Percentiles rank a stretch among this genome's conserved stretches.
Conservation (phyloP, 768 basidiomycete genomes). For the Mycena kentingensis region DNA sequence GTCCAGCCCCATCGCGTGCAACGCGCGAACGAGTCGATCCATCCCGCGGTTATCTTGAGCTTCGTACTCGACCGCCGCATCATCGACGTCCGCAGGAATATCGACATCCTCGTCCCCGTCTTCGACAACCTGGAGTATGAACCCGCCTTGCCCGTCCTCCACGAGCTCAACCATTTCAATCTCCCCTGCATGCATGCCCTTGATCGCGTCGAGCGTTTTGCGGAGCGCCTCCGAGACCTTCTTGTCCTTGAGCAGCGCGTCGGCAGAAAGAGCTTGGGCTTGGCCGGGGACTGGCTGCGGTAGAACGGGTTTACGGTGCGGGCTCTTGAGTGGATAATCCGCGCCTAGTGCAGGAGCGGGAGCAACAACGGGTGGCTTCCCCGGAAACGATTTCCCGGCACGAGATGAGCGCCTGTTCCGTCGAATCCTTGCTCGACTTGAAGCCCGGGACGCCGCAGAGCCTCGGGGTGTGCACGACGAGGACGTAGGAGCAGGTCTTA, state of each 20-base stretch:
- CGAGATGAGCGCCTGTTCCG: conserved; percentile 69
- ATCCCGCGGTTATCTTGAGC: conserved; percentile 37
- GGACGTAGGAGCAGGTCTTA: conserved; percentile 90
- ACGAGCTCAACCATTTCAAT: conserved; percentile 39
- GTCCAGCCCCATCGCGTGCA: conserved; percentile 58
- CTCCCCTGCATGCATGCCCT: conserved; percentile 38
- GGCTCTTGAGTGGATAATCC: conserved; percentile 57
- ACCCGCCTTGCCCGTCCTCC: conserved; percentile 42
- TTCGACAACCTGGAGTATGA: conserved; percentile 49
- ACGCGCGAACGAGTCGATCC: conserved; percentile 48
- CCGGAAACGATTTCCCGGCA: conserved; percentile 75
- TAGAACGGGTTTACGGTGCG: conserved; percentile 52
- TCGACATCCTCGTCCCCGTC: too few species aligned
- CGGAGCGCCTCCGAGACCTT: conserved; percentile 40
- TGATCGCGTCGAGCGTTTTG: conserved; percentile 42
- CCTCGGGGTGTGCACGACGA: conserved; percentile 93
- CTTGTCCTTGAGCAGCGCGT: conserved; percentile 30
- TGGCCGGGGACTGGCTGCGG: conserved; percentile 36
- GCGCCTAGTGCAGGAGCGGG: conserved; percentile 42
- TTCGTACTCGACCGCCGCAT: conserved; percentile 10
- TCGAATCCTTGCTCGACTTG: conserved; percentile 67
- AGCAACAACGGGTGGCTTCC: conserved; percentile 29
- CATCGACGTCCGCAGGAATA: conserved; percentile 37
- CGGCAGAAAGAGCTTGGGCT: conserved; percentile 20
- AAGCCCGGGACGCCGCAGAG: conserved; percentile 94